Conservation (phyloP, 2,329 filamentous ascomycete genomes). For the Dactylellina sp. region DNA sequence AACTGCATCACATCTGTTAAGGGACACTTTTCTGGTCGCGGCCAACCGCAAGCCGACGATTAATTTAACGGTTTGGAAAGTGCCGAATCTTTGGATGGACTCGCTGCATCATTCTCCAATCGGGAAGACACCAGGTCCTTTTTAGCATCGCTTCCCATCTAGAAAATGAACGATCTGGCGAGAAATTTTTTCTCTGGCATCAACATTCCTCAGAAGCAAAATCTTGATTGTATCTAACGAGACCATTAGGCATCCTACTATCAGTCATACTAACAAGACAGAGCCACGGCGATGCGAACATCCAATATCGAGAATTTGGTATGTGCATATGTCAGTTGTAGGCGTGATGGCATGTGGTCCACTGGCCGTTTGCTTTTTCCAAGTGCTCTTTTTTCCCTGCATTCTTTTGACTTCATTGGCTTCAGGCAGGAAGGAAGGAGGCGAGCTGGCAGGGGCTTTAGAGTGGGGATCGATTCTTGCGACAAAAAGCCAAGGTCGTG, state of each 20-base stretch:
- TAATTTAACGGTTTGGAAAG: slow-evolving; percentile 7
- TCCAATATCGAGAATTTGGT: slow-evolving; percentile 13
- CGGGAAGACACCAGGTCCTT: slow-evolving; percentile 25
- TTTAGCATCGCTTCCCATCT: slow-evolving; percentile 14
- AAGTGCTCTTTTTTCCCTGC: slow-evolving; percentile 19
- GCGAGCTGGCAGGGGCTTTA: not conserved
- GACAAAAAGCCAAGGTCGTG: no score
- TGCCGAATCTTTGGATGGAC: slow-evolving; percentile 32
- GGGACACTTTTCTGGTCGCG: not conserved
- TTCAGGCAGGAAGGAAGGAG: no score
- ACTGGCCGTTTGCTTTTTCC: slow-evolving; percentile 34
- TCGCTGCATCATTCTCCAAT: slow-evolving; percentile 40
- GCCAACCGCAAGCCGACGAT: slow-evolving; percentile 33
- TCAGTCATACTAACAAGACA: not conserved
- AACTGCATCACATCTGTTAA: no score
- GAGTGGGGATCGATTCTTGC: not conserved
- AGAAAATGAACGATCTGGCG: slow-evolving; percentile 24
- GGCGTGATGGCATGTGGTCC: slow-evolving; percentile 22
- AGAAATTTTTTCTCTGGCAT: slow-evolving; percentile 17
- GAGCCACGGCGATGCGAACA: slow-evolving; percentile 19
- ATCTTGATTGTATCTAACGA: slow-evolving; percentile 8
- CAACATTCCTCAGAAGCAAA: slow-evolving; percentile 1
- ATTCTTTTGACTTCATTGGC: slow-evolving; percentile 14
- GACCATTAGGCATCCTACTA: not conserved
- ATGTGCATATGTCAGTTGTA: slow-evolving; percentile 16